These are phyloP conservation scores for Croton setiger DNA, from an alignment of 441 rosid species.

Conservation along the genomic window DNA sequence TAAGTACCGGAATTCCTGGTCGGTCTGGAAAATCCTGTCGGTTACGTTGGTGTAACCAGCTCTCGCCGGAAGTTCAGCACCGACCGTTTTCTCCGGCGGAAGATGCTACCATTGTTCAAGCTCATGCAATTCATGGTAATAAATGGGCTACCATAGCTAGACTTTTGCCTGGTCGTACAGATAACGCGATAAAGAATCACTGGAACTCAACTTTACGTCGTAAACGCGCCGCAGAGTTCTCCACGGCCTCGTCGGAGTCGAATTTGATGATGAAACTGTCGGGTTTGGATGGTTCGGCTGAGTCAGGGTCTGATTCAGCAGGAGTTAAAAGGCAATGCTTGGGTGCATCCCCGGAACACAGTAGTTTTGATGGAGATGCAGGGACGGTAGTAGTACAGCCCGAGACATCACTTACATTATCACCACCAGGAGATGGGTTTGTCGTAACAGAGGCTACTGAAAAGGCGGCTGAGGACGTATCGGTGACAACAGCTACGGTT, in stretches of 20 bases:
- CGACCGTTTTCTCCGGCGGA: conserved; percentile 54
- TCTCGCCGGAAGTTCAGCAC: conserved; percentile 56
- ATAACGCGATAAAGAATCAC: conserved; percentile 63
- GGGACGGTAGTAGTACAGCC: conserved; percentile 19
- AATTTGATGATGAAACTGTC: conserved; percentile 25
- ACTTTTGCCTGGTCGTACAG: conserved; percentile 56
- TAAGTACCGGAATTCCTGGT: conserved; percentile 52
- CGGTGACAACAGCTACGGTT: no score
- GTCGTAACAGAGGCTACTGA: not conserved
- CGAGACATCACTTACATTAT: conserved; percentile 39
- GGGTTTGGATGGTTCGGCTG: conserved; percentile 4
- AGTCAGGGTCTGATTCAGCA: conserved; percentile 21
- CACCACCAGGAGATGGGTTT: conserved; percentile 42
- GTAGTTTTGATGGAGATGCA: conserved; percentile 15
- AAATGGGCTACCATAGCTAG: conserved; percentile 70
- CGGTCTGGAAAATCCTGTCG: conserved; percentile 67
- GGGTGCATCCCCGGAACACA: conserved; percentile 14
- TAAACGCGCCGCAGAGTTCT: conserved; percentile 23
- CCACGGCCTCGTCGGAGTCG: conserved; percentile 34
- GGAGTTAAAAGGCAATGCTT: conserved; percentile 32
- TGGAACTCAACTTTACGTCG: conserved; percentile 62
- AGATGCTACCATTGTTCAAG: conserved; percentile 45
- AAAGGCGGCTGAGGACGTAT: conserved; percentile 3
- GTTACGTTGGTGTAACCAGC: conserved; percentile 69
- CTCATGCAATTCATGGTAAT: conserved; percentile 51